Evolutionary conservation across 768 basidiomycete genomes (phyloP), one percentile per base, ranked within the genome.

Genomic region (Boletus subcaerulescens): DNA sequence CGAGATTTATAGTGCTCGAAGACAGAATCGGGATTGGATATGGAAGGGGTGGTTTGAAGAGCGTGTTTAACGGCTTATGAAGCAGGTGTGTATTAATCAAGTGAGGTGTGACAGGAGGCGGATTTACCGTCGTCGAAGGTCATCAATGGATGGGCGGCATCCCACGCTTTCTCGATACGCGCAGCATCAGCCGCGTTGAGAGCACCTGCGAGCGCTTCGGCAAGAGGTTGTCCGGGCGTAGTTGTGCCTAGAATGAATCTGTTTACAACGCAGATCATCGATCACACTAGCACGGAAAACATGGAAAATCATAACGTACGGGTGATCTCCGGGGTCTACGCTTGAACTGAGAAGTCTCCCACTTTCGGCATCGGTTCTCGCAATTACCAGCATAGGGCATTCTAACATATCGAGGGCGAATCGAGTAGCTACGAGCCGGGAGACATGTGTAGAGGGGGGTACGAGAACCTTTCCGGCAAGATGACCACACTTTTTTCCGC

Each of bases 401-500:
- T 91, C 88, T 64, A 97, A 78, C 55, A 98, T 77, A 70, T 98
- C 95, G 55, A 93, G 81, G 74, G 96, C 93, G 76, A 95, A 92
- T 18, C 93, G 86, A 29, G 92, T 80, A 12, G 94, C 83, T 58
- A 92, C 76, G 48, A 98, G 83, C 26, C 95, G 85, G 20, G 89
- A 88, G 57, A 91, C 76, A 65, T 95, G 93, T 14, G 91, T 88
- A 17, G 89, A 89, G 11, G 89, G 85, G 13, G 95, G 95, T 3
- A 97, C 94, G 52, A 98, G 80, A 24, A 96, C 92, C 71, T 97
- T 96, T 49, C 93, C 93, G 14, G 87, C 87, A 64, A 94, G 77
- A 75, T 94, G 92, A 26, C 93, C 91, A 68, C 92, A 93, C 82
- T 97, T 95, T 76, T 97, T 97, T 26, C 91, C 91, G 31, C 95